phyloP scores from a whole-genome alignment of 495 filamentous ascomycete genomes.

The Annulohypoxylon maeteangense region DNA sequence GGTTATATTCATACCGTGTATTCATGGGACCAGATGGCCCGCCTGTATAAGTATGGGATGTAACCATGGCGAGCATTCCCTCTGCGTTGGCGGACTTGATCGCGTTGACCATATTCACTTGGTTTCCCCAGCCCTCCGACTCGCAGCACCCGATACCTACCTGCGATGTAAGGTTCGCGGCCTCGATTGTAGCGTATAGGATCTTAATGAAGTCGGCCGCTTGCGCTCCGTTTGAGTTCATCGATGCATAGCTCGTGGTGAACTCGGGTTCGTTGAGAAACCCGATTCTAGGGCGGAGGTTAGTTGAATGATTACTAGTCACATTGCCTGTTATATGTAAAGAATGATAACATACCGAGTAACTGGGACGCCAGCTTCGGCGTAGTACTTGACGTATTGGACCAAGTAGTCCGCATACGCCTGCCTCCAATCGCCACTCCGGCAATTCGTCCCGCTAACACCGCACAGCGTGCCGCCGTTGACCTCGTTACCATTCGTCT shows the following conservation, averaged over 20 bases:
- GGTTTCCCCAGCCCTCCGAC: slow-evolving; percentile 55
- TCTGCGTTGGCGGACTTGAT: slow-evolving; percentile 51
- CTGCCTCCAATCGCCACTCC: slow-evolving; percentile 64
- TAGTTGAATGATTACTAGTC: slow-evolving; percentile 36
- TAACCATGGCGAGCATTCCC: slow-evolving; percentile 48
- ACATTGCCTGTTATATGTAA: slow-evolving; percentile 40
- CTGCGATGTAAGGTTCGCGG: slow-evolving; percentile 43
- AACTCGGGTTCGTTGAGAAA: slow-evolving; percentile 57
- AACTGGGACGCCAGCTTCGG: slow-evolving; percentile 60
- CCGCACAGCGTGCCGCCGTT: slow-evolving; percentile 68
- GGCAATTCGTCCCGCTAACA: slow-evolving; percentile 55
- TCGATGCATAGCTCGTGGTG: slow-evolving; percentile 52
- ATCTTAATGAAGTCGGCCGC: slow-evolving; percentile 57
- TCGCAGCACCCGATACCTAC: slow-evolving; percentile 56
- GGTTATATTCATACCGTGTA: slow-evolving; percentile 26
- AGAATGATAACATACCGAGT: slow-evolving; percentile 59
- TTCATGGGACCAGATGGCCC: slow-evolving; percentile 49
- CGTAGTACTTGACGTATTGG: slow-evolving; percentile 63
- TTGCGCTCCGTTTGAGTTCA: slow-evolving; percentile 51
- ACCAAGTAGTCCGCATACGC: slow-evolving; percentile 67
- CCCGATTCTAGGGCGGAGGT: slow-evolving; percentile 36
- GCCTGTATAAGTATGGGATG: slow-evolving; percentile 54
- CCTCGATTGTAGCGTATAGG: slow-evolving; percentile 47
- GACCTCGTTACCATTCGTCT: slow-evolving; percentile 61
- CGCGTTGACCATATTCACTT: slow-evolving; percentile 50